phyloP scores from a whole-genome alignment of 208 protist species.

The Polymyxa betae region DNA sequence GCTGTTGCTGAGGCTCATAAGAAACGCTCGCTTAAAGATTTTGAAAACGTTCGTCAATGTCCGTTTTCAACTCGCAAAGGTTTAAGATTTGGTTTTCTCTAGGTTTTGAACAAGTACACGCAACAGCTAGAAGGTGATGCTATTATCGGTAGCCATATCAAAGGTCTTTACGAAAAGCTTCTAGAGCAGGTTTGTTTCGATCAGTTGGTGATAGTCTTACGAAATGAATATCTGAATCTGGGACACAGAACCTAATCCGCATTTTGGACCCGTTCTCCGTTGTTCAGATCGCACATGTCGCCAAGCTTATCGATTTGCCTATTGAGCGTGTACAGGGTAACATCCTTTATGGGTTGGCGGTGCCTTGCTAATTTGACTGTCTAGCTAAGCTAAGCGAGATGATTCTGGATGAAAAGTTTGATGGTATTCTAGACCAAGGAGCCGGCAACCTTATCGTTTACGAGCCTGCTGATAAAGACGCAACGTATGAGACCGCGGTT shows the following conservation, averaged over 20 bases:
- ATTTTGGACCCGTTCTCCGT: constrained; percentile 81
- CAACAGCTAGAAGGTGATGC: neutral
- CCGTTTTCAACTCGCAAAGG: neutral
- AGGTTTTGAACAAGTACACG: constrained; percentile 15
- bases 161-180: constrained; percentile 33
- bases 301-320: constrained; percentile 15
- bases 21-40: constrained; percentile 87
- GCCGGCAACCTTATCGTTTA: constrained; percentile 83
- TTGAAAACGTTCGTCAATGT: constrained; percentile 75
- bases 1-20: constrained; percentile 89
- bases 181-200: neutral
- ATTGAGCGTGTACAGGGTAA: neutral
- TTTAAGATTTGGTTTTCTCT: neutral
- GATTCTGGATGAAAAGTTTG: constrained; percentile 96
- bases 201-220: constrained; percentile 65
- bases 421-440: constrained; percentile 85
- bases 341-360: neutral
- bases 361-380: neutral
- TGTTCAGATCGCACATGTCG: constrained; percentile 61
- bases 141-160: neutral
- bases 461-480: constrained; percentile 74
- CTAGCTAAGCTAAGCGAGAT: constrained; percentile 90
- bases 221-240: too few relatives aligned
- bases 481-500: constrained; percentile 71
- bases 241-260: constrained; percentile 85